These are phyloP conservation scores for Russula emetica DNA, from an alignment of 768 basidiomycete genomes.

Conservation along the genomic window DNA sequence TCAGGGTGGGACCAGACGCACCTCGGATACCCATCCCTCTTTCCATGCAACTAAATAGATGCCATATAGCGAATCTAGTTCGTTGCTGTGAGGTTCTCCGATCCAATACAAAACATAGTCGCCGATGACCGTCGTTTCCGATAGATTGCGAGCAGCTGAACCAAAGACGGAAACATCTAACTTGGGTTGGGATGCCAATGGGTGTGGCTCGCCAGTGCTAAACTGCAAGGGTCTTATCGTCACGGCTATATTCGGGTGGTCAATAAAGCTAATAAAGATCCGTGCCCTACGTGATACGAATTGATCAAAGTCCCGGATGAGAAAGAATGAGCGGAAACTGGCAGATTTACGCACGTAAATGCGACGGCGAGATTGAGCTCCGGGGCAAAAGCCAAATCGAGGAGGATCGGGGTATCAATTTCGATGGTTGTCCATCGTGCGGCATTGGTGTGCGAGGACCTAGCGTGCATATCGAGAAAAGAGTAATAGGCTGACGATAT, in stretches of 20 bases:
- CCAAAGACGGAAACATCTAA: conserved; percentile 8
- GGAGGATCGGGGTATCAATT: conserved; percentile 3
- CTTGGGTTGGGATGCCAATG: neutral
- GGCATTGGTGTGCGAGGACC: neutral
- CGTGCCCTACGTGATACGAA: conserved; percentile 2
- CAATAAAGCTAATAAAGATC: no score
- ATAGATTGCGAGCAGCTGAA: conserved; percentile 5
- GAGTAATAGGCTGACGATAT: conserved; percentile 2
- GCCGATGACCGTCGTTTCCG: conserved; percentile 15
- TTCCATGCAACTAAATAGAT: conserved; percentile 20
- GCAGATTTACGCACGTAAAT: conserved; percentile 9
- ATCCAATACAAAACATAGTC: conserved; percentile 20
- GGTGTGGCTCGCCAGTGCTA: conserved; percentile 14
- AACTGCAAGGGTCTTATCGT: conserved; percentile 12
- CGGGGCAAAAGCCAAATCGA: conserved; percentile 17
- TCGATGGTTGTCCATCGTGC: conserved; percentile 14
- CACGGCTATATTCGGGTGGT: neutral
- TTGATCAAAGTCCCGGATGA: neutral
- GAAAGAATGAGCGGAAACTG: neutral
- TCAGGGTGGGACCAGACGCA: neutral
- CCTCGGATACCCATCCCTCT: conserved; percentile 18
- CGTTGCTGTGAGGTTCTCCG: neutral
- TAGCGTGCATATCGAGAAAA: conserved; percentile 9
- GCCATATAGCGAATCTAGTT: neutral
- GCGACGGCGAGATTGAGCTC: conserved; percentile 17